Conservation (phyloP, 2,329 filamentous ascomycete species). For the Mollisia scopiformis region DNA sequence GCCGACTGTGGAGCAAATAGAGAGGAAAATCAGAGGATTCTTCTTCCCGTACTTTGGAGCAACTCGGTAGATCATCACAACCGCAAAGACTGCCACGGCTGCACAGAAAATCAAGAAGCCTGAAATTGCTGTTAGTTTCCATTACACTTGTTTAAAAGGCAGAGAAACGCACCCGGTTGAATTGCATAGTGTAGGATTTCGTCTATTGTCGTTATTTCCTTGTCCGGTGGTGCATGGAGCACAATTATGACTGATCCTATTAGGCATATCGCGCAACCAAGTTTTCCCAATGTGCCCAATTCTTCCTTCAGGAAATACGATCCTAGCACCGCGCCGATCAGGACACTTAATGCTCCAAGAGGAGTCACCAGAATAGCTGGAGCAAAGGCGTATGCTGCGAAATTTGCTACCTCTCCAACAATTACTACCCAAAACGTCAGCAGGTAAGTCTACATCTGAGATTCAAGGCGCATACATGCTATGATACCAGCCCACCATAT, state of each 20-base stretch:
- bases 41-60: slow-evolving; percentile 89
- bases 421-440: slow-evolving; percentile 65
- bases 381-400: slow-evolving; percentile 96
- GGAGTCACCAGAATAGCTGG: slow-evolving; percentile 98
- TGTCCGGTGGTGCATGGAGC: slow-evolving; percentile 91
- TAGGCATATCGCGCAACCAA: slow-evolving; percentile 94
- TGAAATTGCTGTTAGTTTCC: slow-evolving; percentile 40
- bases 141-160: not conserved
- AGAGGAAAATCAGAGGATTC: slow-evolving; percentile 95
- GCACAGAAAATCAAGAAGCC: slow-evolving; percentile 89
- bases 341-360: slow-evolving; percentile 87
- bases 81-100: slow-evolving; percentile 79
- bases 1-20: slow-evolving; percentile 96
- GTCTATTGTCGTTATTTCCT: slow-evolving; percentile 88
- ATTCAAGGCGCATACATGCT: slow-evolving; percentile 66
- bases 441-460: slow-evolving; percentile 15
- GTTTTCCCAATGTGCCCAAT: slow-evolving; percentile 86
- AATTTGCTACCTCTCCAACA: slow-evolving; percentile 93
- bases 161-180: slow-evolving; percentile 71
- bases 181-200: slow-evolving; percentile 90
- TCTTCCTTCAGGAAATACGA: slow-evolving; percentile 93
- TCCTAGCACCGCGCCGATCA: slow-evolving; percentile 92
- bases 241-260: slow-evolving; percentile 98
- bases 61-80: slow-evolving; percentile 95
- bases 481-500: slow-evolving; percentile 96